These are phyloP conservation scores for Epichloe bromicola DNA, from an alignment of 2,329 filamentous ascomycete species.

Conservation along the genomic window DNA sequence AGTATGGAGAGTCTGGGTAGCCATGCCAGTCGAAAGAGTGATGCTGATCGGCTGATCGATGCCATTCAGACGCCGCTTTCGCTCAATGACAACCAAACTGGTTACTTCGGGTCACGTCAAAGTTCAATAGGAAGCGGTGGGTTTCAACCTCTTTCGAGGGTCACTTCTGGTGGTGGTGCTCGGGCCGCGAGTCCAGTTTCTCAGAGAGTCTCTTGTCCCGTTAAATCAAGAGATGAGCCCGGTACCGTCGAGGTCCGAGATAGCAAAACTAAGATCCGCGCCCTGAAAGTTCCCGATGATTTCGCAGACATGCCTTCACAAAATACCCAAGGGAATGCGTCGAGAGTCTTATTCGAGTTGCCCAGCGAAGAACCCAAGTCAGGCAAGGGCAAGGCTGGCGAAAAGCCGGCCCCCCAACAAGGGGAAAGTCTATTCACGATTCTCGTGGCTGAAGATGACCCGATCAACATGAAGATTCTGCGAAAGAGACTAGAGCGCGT, in stretches of 20 bases:
- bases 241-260: slow-evolving; percentile 29
- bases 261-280: slow-evolving; percentile 30
- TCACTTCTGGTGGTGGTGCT: slow-evolving; percentile 3
- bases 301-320: slow-evolving; percentile 20
- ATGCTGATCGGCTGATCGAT: slow-evolving; percentile 59
- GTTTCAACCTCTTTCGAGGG: slow-evolving; percentile 2
- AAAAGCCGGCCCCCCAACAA: slow-evolving; percentile 12
- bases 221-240: slow-evolving; percentile 11
- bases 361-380: slow-evolving; percentile 8
- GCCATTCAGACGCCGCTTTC: slow-evolving; percentile 51
- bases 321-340: slow-evolving; percentile 18
- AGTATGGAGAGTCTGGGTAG: slow-evolving; percentile 30
- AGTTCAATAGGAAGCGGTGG: slow-evolving; percentile 9
- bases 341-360: slow-evolving; percentile 28
- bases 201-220: background rate
- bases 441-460: slow-evolving; percentile 77
- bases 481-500: slow-evolving; percentile 67
- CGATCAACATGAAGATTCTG: slow-evolving; percentile 72
- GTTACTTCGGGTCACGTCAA: slow-evolving; percentile 13
- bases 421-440: slow-evolving; percentile 36
- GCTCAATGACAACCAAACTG: slow-evolving; percentile 23
- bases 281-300: slow-evolving; percentile 37
- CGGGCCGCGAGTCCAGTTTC: slow-evolving; percentile 8
- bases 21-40: slow-evolving; percentile 39
- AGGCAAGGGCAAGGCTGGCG: slow-evolving; percentile 7